phyloP scores from a whole-genome alignment of 129 eudicot species.

The Tanacetum coccineum region DNA sequence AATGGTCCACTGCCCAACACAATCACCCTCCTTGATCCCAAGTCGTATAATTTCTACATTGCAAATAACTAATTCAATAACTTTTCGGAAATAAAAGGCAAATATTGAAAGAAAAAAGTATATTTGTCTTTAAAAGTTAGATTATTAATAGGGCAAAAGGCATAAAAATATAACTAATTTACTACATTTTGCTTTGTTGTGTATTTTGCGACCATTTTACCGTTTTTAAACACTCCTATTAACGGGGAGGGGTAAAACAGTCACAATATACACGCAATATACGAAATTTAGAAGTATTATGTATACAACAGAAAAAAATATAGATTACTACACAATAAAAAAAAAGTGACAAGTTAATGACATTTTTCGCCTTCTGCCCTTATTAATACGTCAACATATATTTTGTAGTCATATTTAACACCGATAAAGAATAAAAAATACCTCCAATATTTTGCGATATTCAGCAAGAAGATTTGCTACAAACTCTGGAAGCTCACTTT shows the following conservation, averaged over 20 bases:
- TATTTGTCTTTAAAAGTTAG: not conserved
- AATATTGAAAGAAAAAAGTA: not conserved
- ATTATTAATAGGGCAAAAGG: no score
- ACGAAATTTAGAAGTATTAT: no score
- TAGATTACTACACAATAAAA: no score
- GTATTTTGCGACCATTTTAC: no score
- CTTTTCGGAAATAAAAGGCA: not conserved
- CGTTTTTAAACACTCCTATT: no score
- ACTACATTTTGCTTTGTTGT: no score
- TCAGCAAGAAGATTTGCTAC: slow-evolving; percentile 30
- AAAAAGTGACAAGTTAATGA: no score
- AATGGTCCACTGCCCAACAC: slow-evolving; percentile 38
- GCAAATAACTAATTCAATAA: not conserved
- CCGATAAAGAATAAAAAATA: not conserved
- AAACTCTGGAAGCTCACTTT: slow-evolving; percentile 1
- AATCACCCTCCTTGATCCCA: slow-evolving; percentile 37
- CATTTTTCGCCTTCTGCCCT: no score
- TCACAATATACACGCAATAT: no score
- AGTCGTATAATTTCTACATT: slow-evolving; percentile 24
- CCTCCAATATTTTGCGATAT: slow-evolving; percentile 13
- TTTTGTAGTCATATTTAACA: not conserved
- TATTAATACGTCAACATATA: not conserved
- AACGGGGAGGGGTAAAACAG: no score
- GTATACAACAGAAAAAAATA: no score
- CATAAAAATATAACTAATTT: no score